Conservation (phyloP, 306 rosid species). For the Glycine latifolia region DNA sequence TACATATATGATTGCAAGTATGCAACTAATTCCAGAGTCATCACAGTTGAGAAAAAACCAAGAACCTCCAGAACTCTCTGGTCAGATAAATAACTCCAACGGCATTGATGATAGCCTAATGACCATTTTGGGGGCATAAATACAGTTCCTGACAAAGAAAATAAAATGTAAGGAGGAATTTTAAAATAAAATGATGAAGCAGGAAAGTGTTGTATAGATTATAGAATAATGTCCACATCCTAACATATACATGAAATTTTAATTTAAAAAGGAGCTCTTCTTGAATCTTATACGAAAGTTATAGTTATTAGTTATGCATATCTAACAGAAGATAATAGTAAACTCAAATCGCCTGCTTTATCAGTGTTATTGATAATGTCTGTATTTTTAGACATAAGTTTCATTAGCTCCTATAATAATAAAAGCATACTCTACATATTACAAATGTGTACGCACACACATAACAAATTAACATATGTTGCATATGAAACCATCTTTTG, state of each 20-base stretch:
- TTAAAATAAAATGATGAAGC: slow-evolving; percentile 19
- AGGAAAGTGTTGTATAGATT: background rate
- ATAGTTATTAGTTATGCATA: background rate
- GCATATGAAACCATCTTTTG: slow-evolving; percentile 8
- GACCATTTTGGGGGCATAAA: slow-evolving; percentile 98
- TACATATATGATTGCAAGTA: slow-evolving; percentile 29
- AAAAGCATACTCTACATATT: background rate
- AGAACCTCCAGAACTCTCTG: slow-evolving; percentile 82
- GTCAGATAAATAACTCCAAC: slow-evolving; percentile 84
- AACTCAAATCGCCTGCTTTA: slow-evolving; percentile 13
- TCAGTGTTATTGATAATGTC: background rate
- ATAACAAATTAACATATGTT: slow-evolving; percentile 21
- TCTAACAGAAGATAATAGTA: slow-evolving; percentile 25
- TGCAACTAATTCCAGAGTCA: slow-evolving; percentile 30
- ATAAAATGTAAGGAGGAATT: slow-evolving; percentile 30
- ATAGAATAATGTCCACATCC: slow-evolving; percentile 10
- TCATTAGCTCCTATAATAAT: slow-evolving; percentile 21
- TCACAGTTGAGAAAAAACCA: slow-evolving; percentile 13
- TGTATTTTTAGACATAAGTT: slow-evolving; percentile 36
- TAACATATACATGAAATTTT: slow-evolving; percentile 21
- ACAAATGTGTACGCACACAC: background rate
- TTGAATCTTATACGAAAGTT: slow-evolving; percentile 27
- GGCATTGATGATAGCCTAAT: slow-evolving; percentile 94
- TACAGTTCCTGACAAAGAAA: slow-evolving; percentile 64
- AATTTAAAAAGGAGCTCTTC: slow-evolving; percentile 6